Evolutionary conservation across 345 rosid genomes (phyloP).

Genomic region (Eucalyptus microcorys): DNA sequence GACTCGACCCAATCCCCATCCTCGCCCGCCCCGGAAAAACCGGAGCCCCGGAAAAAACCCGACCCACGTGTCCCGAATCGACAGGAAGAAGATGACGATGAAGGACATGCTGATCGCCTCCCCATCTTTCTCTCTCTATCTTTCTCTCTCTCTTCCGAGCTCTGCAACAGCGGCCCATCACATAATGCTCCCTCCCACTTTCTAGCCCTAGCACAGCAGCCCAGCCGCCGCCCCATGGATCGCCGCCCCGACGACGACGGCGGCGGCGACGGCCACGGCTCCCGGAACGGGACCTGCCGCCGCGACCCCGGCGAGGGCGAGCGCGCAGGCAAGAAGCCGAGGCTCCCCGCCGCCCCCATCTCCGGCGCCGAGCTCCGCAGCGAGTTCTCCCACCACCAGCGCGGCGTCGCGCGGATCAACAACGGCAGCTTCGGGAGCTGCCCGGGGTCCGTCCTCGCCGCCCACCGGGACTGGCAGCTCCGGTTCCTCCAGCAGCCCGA

Average conservation of each 20-base stretch:
- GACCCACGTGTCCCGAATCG: neutral
- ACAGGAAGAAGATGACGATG: neutral
- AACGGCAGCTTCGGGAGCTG: slow-evolving; percentile 94
- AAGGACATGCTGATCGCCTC: neutral
- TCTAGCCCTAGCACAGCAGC: neutral
- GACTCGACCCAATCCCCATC: neutral
- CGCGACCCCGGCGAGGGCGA: neutral
- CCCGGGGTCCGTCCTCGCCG: slow-evolving; percentile 49
- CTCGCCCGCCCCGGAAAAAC: neutral
- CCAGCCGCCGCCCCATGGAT: neutral
- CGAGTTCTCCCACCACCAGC: slow-evolving; percentile 79
- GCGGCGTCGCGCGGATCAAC: slow-evolving; percentile 55
- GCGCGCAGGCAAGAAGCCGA: neutral
- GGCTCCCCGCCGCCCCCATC: neutral
- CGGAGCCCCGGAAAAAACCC: too few species aligned
- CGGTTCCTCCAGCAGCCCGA: slow-evolving; percentile 75
- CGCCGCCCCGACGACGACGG: neutral
- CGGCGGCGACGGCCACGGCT: neutral
- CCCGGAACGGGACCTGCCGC: neutral
- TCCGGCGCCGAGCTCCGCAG: slow-evolving; percentile 33
- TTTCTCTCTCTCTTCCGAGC: neutral
- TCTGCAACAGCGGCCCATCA: neutral
- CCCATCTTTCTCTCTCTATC: neutral
- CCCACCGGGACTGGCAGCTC: slow-evolving; percentile 58
- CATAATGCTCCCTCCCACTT: neutral